A percentile compares a stretch with the other conserved stretches of the same genome.
Conservation (phyloP, 768 basidiomycete species). For the Harrya chromipes region DNA sequence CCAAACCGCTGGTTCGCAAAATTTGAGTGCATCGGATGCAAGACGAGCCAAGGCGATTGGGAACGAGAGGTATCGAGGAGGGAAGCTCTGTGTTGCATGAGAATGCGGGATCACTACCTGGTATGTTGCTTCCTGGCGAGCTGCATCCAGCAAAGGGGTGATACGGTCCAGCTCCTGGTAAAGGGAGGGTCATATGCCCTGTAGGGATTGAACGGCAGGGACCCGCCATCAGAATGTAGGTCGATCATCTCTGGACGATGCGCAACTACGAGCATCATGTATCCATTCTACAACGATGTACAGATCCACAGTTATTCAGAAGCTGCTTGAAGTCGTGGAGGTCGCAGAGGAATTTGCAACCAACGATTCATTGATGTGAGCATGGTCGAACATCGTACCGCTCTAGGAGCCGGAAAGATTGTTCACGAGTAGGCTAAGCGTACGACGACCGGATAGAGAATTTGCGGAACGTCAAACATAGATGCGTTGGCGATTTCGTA, state of each 20-base stretch:
- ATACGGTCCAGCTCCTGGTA: no score
- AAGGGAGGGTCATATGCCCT: no score
- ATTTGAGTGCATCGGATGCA: background rate
- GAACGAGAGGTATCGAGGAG: constrained; percentile 3
- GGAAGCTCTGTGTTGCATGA: background rate
- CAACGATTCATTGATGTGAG: constrained; percentile 17
- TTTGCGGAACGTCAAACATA: constrained; percentile 24
- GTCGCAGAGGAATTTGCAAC: no score
- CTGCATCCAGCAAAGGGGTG: background rate
- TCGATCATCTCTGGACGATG: constrained; percentile 3
- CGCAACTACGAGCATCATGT: background rate
- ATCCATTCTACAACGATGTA: no score
- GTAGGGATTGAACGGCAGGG: background rate
- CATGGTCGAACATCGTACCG: constrained; percentile 27
- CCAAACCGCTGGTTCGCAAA: background rate
- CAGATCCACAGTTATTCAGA: no score
- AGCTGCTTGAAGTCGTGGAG: no score
- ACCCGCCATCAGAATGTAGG: background rate
- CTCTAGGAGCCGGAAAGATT: constrained; percentile 22
- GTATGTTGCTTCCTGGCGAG: background rate
- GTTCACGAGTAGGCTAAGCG: constrained; percentile 13
- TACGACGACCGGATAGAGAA: constrained; percentile 14
- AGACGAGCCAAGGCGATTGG: constrained; percentile 6
- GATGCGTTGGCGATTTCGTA: constrained; percentile 22
- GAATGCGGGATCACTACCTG: background rate